Percentiles rank a stretch among this genome's conserved stretches.
Conservation (phyloP, 371 early-diverging fungal species). For the Encephalitozoon romaleae region DNA sequence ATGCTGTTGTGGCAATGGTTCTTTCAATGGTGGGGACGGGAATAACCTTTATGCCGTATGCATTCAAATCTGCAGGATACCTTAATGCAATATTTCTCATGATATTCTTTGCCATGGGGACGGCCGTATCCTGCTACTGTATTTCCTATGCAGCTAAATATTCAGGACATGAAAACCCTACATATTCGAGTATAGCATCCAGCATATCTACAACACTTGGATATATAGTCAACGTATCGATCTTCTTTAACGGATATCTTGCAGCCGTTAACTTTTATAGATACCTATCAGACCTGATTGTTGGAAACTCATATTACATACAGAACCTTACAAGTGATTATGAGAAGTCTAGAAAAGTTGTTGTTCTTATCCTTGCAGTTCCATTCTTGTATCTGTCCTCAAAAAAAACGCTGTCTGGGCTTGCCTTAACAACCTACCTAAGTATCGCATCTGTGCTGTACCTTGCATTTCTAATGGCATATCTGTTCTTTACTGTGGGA, state of each 20-base stretch:
- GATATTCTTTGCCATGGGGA: constrained; percentile 21
- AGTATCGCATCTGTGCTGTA: constrained; percentile 14
- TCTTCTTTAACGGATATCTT: constrained; percentile 33
- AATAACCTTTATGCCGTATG: constrained; percentile 50
- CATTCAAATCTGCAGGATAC: constrained; percentile 56
- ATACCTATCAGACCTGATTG: constrained; percentile 19
- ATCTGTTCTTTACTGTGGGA: constrained; percentile 12
- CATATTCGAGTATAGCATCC: neutral
- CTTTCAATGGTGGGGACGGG: constrained; percentile 58
- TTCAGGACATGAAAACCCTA: neutral
- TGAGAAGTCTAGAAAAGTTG: neutral
- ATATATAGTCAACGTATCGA: constrained; percentile 5
- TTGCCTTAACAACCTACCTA: constrained; percentile 1
- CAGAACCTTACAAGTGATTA: neutral
- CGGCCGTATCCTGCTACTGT: neutral
- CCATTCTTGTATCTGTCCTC: constrained; percentile 20
- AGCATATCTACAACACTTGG: neutral
- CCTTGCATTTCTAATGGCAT: constrained; percentile 18
- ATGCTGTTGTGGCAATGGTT: constrained; percentile 47
- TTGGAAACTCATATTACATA: neutral
- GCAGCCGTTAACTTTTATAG: constrained; percentile 29
- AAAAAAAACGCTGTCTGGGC: constrained; percentile 7
- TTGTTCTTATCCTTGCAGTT: neutral
- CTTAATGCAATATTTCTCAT: constrained; percentile 30
- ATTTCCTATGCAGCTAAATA: neutral